Evolutionary conservation across 495 filamentous ascomycete species (phyloP), one percentile per base, ranked within the genome.

Genomic region (Trichocladium uniseriatum): DNA sequence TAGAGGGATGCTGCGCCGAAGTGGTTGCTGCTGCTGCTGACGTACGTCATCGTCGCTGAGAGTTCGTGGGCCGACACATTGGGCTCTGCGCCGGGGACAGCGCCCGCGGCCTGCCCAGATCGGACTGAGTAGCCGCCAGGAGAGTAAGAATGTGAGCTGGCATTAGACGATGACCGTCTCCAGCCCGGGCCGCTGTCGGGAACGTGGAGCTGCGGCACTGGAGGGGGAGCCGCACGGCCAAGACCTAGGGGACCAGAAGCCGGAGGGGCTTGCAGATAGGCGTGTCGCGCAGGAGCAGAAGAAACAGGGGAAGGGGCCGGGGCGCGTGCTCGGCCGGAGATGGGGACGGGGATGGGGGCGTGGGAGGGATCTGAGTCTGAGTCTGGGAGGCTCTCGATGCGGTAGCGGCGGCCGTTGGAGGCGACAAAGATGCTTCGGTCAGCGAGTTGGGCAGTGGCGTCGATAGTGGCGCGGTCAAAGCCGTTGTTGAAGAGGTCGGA

Each of bases 401-500:
- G 62, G 29, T 53, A 67, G 18, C 63, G 63, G 22, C 55, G 60
- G 32, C 62, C 64, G 44, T 55, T 52, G 1, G 59, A 51, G 9
- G 59, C 34, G 9, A 64, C 56, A 36, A 67, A 58, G 24, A 65
- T 61, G 54, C 54, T 52, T 9, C 47, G 45, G 20, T 65, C 58
- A 46, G 61, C 56, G 28, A 62, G 56, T 41, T 62, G 61, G 22
- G 55, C 51, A 1, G 64, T 58, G 21, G 60, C 52, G 22, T 63
- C 59, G 49, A 66, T 44, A 34, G 61, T 58, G 3, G 53, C 48
- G 11, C 50, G 55, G 48, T 66, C 59, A 18, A 66, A 64, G 47
- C 52, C 55, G 52, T 38, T 45, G 39, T 47, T 57, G 49, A 66
- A 60, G 36, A 66, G 61, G 14, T 58, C 52, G 41, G 63, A 66